Percentiles rank a stretch among this genome's conserved stretches.
phyloP scores from a whole-genome alignment of 257 asterid species.

The Nicotiana noctiflora region DNA sequence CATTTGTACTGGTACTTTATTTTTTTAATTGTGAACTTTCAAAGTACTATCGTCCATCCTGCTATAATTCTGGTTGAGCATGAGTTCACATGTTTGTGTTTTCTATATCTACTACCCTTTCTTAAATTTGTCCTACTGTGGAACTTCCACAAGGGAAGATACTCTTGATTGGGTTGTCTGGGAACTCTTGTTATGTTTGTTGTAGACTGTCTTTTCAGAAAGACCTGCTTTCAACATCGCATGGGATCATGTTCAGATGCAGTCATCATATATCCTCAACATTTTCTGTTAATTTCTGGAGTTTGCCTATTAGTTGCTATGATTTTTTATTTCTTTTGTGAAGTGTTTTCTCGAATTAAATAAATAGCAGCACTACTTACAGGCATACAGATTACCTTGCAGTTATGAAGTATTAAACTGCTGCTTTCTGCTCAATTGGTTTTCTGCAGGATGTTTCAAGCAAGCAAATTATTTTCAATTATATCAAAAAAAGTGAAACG shows the following conservation, averaged over 20 bases:
- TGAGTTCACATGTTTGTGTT: background rate
- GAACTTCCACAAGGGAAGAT: background rate
- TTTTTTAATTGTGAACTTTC: background rate
- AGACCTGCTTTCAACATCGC: background rate
- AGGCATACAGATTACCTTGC: background rate
- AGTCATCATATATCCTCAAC: background rate
- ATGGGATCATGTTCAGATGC: background rate
- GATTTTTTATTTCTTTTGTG: background rate
- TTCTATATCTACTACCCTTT: background rate
- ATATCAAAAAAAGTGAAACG: constrained; percentile 32
- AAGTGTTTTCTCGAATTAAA: background rate
- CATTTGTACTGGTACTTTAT: background rate
- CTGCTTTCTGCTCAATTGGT: background rate
- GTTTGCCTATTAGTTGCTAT: background rate
- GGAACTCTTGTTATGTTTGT: background rate
- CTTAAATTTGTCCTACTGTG: background rate
- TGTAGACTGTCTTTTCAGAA: background rate
- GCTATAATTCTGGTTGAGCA: constrained; percentile 3
- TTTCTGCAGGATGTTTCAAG: constrained; percentile 34
- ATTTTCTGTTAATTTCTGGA: constrained; percentile 2
- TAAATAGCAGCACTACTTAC: background rate
- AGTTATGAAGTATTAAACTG: background rate
- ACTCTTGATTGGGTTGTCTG: background rate
- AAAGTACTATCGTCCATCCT: background rate
- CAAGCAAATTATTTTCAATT: constrained; percentile 6